Evolutionary conservation across 495 filamentous ascomycete genomes (phyloP).

Genomic region (Podospora pseudopauciseta): DNA sequence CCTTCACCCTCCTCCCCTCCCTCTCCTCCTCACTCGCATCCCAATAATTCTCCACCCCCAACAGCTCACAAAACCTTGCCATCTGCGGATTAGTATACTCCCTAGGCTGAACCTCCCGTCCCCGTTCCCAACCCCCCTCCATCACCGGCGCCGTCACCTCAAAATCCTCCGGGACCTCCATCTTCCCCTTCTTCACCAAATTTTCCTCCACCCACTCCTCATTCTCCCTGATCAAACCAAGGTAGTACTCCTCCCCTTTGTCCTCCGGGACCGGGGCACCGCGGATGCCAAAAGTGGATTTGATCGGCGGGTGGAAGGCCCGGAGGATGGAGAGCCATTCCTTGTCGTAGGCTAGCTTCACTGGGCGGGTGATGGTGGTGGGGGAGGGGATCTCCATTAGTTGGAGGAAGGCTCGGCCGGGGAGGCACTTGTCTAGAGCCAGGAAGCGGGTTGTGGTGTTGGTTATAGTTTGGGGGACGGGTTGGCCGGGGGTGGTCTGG

Average conservation of each 20-base stretch:
- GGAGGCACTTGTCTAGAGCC: slow-evolving; percentile 83
- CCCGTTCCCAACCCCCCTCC: slow-evolving; percentile 36
- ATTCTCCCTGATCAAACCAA: slow-evolving; percentile 57
- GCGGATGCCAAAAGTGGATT: slow-evolving; percentile 50
- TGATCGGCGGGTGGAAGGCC: slow-evolving; percentile 61
- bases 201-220: slow-evolving; percentile 74
- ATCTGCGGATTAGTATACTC: slow-evolving; percentile 88
- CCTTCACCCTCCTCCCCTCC: slow-evolving; percentile 45
- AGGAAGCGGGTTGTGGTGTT: slow-evolving; percentile 82
- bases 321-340: slow-evolving; percentile 95
- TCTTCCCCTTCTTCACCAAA: slow-evolving; percentile 54
- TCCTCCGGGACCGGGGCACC: slow-evolving; percentile 45
- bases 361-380: slow-evolving; percentile 30
- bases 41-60: slow-evolving; percentile 77
- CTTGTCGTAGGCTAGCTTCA: slow-evolving; percentile 71
- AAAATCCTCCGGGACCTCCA: slow-evolving; percentile 75
- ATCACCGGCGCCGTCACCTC: slow-evolving; percentile 68
- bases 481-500: slow-evolving; percentile 39
- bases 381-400: slow-evolving; percentile 54
- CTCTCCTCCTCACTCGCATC: slow-evolving; percentile 65
- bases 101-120: slow-evolving; percentile 46
- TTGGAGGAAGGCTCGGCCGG: slow-evolving; percentile 75
- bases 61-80: slow-evolving; percentile 65
- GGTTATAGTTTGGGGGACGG: slow-evolving; percentile 52
- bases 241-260: slow-evolving; percentile 63